Percentiles rank a stretch among this genome's conserved stretches.
These are phyloP conservation scores for Pseudogymnoascus sp. DNA, from an alignment of 2,329 filamentous ascomycete genomes.

Conservation along the genomic window DNA sequence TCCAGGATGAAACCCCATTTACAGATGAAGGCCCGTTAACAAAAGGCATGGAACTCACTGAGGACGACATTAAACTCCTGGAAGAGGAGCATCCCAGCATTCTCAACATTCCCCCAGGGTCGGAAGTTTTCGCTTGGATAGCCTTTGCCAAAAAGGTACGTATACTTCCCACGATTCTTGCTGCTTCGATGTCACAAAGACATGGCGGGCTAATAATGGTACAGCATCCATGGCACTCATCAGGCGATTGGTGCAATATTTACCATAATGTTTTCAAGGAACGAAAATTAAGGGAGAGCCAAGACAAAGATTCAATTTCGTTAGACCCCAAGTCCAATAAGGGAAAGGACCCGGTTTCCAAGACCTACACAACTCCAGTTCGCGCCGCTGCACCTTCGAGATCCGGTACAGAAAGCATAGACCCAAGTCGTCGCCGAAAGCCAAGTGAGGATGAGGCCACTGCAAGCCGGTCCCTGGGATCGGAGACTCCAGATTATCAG, in stretches of 20 bases:
- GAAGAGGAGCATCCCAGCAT: conserved; percentile 19
- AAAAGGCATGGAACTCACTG: conserved; percentile 18
- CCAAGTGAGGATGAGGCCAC: background rate
- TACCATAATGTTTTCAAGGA: conserved; percentile 22
- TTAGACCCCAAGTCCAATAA: background rate
- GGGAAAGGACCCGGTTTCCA: background rate
- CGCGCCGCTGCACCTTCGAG: background rate
- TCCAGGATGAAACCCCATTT: background rate
- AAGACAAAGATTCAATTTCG: conserved; percentile 2
- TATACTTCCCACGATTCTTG: background rate
- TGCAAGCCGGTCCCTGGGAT: background rate
- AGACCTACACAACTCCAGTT: background rate
- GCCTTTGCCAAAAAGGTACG: conserved; percentile 22
- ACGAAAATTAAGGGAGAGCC: background rate
- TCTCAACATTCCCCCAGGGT: conserved; percentile 18
- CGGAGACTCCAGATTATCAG: background rate
- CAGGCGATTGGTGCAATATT: conserved; percentile 28
- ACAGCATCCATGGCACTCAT: conserved; percentile 25
- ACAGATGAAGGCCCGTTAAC: background rate
- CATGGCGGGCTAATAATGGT: conserved; percentile 6
- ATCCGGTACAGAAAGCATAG: conserved; percentile 14
- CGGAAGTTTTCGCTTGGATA: conserved; percentile 25
- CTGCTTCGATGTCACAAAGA: background rate
- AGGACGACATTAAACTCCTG: conserved; percentile 21
- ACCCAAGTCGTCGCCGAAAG: conserved; percentile 12